Evolutionary conservation across 495 filamentous ascomycete genomes (phyloP).

Genomic region (Lepidopterella palustris): DNA sequence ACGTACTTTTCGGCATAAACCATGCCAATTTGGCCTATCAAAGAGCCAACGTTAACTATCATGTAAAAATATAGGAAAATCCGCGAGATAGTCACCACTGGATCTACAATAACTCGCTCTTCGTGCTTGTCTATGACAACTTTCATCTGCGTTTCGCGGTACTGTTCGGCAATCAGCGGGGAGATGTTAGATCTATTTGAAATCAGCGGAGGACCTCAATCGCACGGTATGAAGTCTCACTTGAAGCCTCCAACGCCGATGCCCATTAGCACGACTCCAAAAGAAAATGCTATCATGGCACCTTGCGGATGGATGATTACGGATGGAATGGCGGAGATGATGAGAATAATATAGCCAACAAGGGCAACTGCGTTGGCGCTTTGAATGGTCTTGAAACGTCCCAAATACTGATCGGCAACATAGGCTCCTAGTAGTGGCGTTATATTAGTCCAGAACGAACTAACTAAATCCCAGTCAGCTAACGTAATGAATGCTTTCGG

Average conservation of each 20-base stretch:
- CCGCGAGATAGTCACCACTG: slow-evolving; percentile 53
- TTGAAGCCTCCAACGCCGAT: slow-evolving; percentile 62
- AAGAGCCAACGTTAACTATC: slow-evolving; percentile 62
- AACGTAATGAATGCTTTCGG: neutral
- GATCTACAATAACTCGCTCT: slow-evolving; percentile 59
- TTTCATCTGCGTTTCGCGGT: slow-evolving; percentile 36
- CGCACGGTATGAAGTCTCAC: neutral
- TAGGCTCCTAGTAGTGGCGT: slow-evolving; percentile 64
- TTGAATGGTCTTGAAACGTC: slow-evolving; percentile 65
- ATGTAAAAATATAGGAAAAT: slow-evolving; percentile 61
- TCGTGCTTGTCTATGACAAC: slow-evolving; percentile 24
- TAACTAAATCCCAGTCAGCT: too few species aligned
- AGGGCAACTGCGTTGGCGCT: slow-evolving; percentile 53
- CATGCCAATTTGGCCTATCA: slow-evolving; percentile 51
- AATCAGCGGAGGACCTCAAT: neutral
- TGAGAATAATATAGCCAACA: slow-evolving; percentile 59
- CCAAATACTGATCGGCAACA: slow-evolving; percentile 64
- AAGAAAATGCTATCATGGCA: slow-evolving; percentile 53
- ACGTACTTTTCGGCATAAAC: slow-evolving; percentile 68
- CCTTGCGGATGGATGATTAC: slow-evolving; percentile 51
- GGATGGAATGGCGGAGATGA: slow-evolving; percentile 56
- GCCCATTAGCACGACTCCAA: slow-evolving; percentile 60
- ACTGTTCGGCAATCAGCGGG: slow-evolving; percentile 55
- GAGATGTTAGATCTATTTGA: slow-evolving; percentile 47
- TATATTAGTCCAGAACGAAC: slow-evolving; percentile 67